phyloP scores from a whole-genome alignment of 257 asterid species.

The Datura wrightii region DNA sequence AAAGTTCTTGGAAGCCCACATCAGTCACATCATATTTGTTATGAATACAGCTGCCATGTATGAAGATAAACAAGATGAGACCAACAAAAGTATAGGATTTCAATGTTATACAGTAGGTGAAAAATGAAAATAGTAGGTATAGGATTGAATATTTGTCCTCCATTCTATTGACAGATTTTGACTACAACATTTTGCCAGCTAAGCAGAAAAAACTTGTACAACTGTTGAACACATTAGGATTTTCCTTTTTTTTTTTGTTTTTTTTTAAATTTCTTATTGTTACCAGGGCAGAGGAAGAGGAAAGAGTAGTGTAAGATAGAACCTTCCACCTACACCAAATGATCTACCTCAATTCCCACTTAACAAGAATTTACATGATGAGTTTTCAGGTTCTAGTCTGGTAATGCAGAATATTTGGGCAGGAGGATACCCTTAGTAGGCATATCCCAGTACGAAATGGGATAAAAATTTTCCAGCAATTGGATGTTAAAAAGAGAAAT shows the following conservation, averaged over 20 bases:
- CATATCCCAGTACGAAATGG: too few species aligned
- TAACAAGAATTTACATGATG: not conserved
- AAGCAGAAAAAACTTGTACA: conserved; percentile 36
- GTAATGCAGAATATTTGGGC: too few species aligned
- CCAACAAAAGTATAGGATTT: not conserved
- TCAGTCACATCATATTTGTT: conserved; percentile 23
- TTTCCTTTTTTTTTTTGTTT: too few species aligned
- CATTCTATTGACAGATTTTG: not conserved
- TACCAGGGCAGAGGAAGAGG: not conserved
- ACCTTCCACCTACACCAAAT: not conserved
- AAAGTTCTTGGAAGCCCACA: conserved; percentile 32
- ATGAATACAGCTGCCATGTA: conserved; percentile 45
- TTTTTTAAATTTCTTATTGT: not conserved
- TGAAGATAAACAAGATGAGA: not conserved
- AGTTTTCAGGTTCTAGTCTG: not conserved
- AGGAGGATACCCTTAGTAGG: too few species aligned
- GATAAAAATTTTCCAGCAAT: too few species aligned
- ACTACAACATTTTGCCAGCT: conserved; percentile 5
- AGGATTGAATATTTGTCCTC: not conserved
- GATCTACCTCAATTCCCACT: not conserved
- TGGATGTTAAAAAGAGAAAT: too few species aligned
- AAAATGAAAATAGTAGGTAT: not conserved
- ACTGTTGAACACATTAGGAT: not conserved
- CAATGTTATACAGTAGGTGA: conserved; percentile 29
- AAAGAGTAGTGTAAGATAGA: not conserved